Conservation (phyloP, 75 land plant species). For the Chamaecyparis obtusa region DNA sequence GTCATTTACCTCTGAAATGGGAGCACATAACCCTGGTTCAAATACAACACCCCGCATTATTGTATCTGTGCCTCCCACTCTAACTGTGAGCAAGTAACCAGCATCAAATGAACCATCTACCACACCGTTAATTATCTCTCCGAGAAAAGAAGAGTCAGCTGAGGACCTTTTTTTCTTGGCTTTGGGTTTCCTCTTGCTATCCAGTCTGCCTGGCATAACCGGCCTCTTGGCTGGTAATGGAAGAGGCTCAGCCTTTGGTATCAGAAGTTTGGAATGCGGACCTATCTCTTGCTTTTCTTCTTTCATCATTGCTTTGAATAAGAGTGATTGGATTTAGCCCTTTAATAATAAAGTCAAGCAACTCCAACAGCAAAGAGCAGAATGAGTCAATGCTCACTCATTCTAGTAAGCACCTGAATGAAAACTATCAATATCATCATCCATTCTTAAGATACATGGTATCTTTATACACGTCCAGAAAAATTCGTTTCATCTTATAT, state of each 20-base stretch:
- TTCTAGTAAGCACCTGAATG: conserved; percentile 7
- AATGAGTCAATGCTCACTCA: neutral
- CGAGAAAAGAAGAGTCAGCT: conserved; percentile 15
- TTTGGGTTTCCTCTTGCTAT: conserved; percentile 11
- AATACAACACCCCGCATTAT: conserved; percentile 66
- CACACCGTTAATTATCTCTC: conserved; percentile 55
- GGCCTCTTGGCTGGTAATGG: neutral
- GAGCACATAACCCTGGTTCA: conserved; percentile 52
- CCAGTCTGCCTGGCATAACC: neutral
- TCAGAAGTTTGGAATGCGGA: neutral
- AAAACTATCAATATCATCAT: conserved; percentile 2
- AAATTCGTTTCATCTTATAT: neutral
- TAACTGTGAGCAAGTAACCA: conserved; percentile 53
- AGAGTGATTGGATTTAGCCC: neutral
- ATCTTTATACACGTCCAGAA: neutral
- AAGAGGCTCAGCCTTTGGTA: neutral
- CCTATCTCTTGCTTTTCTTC: conserved; percentile 4
- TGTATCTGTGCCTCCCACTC: conserved; percentile 51
- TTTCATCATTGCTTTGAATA: conserved; percentile 5
- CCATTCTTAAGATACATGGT: neutral
- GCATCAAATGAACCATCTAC: conserved; percentile 73
- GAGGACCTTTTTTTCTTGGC: conserved; percentile 5
- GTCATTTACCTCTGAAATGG: conserved; percentile 49
- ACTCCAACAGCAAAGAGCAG: neutral
- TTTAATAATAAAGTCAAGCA: neutral